phyloP scores from a whole-genome alignment of 441 rosid species.

The Populus hybrid region DNA sequence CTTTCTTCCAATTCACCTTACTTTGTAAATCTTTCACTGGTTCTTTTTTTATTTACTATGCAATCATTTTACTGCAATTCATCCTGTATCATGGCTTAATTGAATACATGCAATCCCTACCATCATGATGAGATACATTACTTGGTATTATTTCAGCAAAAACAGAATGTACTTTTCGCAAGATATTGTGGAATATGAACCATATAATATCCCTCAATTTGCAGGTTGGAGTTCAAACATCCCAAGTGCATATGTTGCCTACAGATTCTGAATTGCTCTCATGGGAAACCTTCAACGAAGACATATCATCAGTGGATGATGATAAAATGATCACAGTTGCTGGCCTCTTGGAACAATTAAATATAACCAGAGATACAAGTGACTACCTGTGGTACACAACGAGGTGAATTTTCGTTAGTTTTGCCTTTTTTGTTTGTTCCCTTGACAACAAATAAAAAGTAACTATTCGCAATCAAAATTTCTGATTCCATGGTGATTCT shows the following conservation, averaged over 20 bases:
- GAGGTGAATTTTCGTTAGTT: conserved; percentile 38
- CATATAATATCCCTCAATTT: not conserved
- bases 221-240: conserved; percentile 56
- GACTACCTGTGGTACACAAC: conserved; percentile 94
- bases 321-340: conserved; percentile 43
- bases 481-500: conserved; percentile 4
- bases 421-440: not conserved
- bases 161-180: not conserved
- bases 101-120: not conserved
- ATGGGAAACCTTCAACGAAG: conserved; percentile 66
- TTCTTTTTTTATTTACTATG: not conserved
- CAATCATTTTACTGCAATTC: not conserved
- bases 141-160: not conserved
- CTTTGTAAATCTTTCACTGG: not conserved
- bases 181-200: not conserved
- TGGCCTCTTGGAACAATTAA: conserved; percentile 81
- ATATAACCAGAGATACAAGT: conserved; percentile 76
- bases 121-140: not conserved
- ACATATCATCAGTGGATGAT: conserved; percentile 56
- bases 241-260: conserved; percentile 56
- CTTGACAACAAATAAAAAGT: not conserved
- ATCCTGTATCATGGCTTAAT: not conserved
- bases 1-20: not conserved
- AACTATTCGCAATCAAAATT: not conserved
- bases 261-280: conserved; percentile 42